A percentile compares a stretch with the other conserved stretches of the same genome.
phyloP scores from a whole-genome alignment of 371 early-diverging fungal species.

The Dichotomocladium elegans region DNA sequence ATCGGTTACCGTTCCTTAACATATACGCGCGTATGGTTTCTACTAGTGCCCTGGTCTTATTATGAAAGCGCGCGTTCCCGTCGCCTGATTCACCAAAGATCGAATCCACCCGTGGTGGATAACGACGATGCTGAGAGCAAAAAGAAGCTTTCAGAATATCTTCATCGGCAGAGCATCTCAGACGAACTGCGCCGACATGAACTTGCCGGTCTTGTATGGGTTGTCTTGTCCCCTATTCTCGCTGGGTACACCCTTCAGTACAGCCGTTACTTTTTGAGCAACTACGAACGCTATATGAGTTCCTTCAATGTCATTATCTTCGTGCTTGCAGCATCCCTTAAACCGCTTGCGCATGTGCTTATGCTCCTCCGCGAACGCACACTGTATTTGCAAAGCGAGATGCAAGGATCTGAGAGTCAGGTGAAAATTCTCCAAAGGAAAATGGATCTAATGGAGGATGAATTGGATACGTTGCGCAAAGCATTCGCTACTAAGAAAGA shows the following conservation, averaged over 20 bases:
- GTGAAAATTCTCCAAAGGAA: constrained; percentile 39
- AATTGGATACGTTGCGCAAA: constrained; percentile 48
- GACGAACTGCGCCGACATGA: constrained; percentile 54
- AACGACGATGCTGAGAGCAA: constrained; percentile 4
- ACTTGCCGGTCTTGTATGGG: constrained; percentile 45
- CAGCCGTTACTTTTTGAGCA: constrained; percentile 49
- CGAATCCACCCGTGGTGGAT: constrained; percentile 6
- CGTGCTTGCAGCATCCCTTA: constrained; percentile 57
- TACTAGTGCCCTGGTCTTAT: constrained; percentile 63
- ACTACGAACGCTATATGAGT: constrained; percentile 58
- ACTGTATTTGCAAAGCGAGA: constrained; percentile 50
- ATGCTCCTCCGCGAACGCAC: constrained; percentile 53
- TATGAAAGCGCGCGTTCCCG: constrained; percentile 62
- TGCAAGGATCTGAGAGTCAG: constrained; percentile 48
- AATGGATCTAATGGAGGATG: constrained; percentile 52
- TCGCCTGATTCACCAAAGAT: constrained; percentile 35
- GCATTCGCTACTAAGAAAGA: constrained; percentile 67
- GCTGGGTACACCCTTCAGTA: constrained; percentile 58
- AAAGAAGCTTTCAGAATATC: constrained; percentile 28
- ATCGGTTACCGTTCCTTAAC: not conserved
- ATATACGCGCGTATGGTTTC: not conserved
- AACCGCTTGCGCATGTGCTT: constrained; percentile 53
- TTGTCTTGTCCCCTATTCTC: constrained; percentile 49
- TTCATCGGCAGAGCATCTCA: constrained; percentile 29
- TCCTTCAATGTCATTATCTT: constrained; percentile 60